Percentiles rank a stretch among this genome's conserved stretches.
These are phyloP conservation scores for Nannochloropsis salina DNA, from an alignment of 108 stramenopile species.

Conservation along the genomic window DNA sequence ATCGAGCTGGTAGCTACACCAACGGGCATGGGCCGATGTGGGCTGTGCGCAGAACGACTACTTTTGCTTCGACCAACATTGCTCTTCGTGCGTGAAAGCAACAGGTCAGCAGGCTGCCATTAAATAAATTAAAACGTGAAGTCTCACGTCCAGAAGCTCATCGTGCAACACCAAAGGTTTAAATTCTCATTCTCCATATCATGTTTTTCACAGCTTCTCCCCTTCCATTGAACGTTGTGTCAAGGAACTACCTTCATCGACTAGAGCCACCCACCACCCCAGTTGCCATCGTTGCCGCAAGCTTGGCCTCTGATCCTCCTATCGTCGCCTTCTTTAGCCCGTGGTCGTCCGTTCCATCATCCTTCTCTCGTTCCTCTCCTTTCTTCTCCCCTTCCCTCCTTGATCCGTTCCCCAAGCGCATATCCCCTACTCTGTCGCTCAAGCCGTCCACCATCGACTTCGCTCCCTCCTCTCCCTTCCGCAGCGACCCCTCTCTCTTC, in stretches of 20 bases:
- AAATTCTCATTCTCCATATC: neutral
- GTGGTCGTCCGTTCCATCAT: neutral
- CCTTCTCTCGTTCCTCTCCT: neutral
- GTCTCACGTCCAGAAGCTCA: too few species aligned
- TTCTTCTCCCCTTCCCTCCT: neutral
- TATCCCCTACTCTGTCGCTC: neutral
- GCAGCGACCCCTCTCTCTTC: neutral
- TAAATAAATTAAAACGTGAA: too few species aligned
- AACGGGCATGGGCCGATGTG: too few species aligned
- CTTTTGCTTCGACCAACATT: too few species aligned
- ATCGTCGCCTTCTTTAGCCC: constrained; percentile 1
- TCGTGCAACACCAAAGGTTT: too few species aligned
- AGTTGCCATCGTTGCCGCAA: neutral
- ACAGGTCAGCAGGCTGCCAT: too few species aligned
- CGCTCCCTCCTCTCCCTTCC: neutral
- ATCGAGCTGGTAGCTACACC: too few species aligned
- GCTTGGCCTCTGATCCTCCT: neutral
- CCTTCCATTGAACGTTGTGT: neutral
- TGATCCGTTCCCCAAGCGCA: neutral
- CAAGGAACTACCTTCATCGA: neutral
- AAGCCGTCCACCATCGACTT: neutral
- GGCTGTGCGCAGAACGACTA: too few species aligned
- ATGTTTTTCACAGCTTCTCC: neutral
- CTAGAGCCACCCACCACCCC: neutral
- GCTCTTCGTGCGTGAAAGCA: too few species aligned